These are phyloP conservation scores for Cymbopogon citratus DNA, from an alignment of 176 grass and related monocot species.

Conservation along the genomic window DNA sequence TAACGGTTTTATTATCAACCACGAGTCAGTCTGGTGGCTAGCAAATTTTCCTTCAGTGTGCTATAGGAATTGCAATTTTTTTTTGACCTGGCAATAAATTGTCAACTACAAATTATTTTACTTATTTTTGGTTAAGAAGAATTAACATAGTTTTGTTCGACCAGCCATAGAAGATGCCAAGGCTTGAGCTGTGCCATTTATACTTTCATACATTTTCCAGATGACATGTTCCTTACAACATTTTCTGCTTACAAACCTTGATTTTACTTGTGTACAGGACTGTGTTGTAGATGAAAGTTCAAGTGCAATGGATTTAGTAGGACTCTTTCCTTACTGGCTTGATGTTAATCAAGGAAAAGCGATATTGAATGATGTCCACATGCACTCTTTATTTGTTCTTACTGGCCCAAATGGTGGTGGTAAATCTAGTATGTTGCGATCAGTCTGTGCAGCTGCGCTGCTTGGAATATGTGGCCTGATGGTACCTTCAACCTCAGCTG, in stretches of 20 bases:
- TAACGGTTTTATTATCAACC: neutral
- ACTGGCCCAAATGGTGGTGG: slow-evolving; percentile 98
- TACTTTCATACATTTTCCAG: neutral
- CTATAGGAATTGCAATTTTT: slow-evolving; percentile 5
- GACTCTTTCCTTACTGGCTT: slow-evolving; percentile 86
- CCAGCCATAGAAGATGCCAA: neutral
- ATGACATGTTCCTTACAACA: neutral
- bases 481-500: slow-evolving; percentile 80
- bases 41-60: neutral
- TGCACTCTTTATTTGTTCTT: slow-evolving; percentile 77
- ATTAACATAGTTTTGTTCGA: neutral
- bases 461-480: slow-evolving; percentile 98
- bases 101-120: neutral
- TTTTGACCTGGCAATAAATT: neutral
- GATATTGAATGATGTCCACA: slow-evolving; percentile 75
- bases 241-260: slow-evolving; percentile 1
- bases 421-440: slow-evolving; percentile 93
- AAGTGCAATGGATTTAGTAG: slow-evolving; percentile 64
- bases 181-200: neutral
- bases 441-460: slow-evolving; percentile 81
- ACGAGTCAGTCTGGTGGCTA: neutral
- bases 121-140: neutral
- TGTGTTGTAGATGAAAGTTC: slow-evolving; percentile 22
- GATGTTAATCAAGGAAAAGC: slow-evolving; percentile 74
- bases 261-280: slow-evolving; percentile 50